These are phyloP conservation scores for Elaeagnus macrophylla DNA, from an alignment of 306 rosid genomes.

Conservation along the genomic window DNA sequence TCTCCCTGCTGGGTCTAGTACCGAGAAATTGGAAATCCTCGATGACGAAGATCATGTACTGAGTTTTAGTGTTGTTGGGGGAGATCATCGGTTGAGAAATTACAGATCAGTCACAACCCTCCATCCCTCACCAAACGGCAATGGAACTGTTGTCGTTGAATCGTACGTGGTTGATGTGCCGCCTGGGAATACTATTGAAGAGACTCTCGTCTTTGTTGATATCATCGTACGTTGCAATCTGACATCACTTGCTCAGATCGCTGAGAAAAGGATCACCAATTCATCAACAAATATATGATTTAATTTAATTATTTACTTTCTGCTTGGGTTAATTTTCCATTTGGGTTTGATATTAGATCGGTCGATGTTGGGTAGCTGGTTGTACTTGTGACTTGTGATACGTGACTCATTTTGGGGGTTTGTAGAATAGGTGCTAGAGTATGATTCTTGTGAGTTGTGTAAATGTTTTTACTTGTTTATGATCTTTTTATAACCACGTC, in stretches of 20 bases:
- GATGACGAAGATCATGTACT: constrained; percentile 86
- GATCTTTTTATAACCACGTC: too few species aligned
- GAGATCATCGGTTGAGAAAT: constrained; percentile 71
- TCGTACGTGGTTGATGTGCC: constrained; percentile 90
- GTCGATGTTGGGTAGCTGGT: too few species aligned
- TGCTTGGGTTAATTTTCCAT: too few species aligned
- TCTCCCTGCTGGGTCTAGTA: constrained; percentile 81
- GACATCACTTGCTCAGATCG: constrained; percentile 75
- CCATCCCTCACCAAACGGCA: constrained; percentile 33
- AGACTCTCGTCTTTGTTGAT: constrained; percentile 82
- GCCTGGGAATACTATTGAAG: constrained; percentile 69
- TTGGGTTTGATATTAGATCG: too few species aligned
- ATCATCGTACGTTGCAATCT: constrained; percentile 89
- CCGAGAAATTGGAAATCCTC: constrained; percentile 77
- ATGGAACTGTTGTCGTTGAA: constrained; percentile 68
- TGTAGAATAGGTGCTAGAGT: too few species aligned
- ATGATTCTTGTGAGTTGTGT: too few species aligned
- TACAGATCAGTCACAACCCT: constrained; percentile 83
- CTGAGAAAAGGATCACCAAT: constrained; percentile 45
- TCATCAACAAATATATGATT: background rate
- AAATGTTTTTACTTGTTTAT: too few species aligned
- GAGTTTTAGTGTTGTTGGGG: constrained; percentile 89
- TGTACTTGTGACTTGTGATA: too few species aligned
- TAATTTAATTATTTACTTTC: background rate
- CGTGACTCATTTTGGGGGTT: too few species aligned